Percentiles rank a stretch among this genome's conserved stretches.
Evolutionary conservation across 495 filamentous ascomycete genomes (phyloP).

Genomic region (Xylaria flabelliformis): DNA sequence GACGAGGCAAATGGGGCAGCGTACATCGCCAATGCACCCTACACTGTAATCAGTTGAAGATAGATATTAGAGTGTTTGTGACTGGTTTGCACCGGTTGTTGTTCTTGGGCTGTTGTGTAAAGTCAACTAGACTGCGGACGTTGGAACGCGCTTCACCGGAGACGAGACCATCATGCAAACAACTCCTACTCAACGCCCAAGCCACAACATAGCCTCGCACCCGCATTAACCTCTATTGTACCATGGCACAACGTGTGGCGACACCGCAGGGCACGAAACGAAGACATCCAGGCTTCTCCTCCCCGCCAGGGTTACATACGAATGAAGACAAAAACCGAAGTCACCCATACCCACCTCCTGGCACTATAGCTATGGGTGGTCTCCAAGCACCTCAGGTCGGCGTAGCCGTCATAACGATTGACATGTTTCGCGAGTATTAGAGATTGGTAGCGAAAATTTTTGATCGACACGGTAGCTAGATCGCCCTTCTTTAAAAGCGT

Average conservation of each 20-base stretch:
- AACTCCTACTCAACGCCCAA: background rate
- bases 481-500: slow-evolving; percentile 15
- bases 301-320: slow-evolving; percentile 23
- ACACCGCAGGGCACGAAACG: slow-evolving; percentile 26
- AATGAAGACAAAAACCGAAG: slow-evolving; percentile 21
- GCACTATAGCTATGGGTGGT: slow-evolving; percentile 20
- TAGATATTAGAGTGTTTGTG: too few relatives aligned
- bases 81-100: too few relatives aligned
- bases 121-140: too few relatives aligned
- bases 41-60: too few relatives aligned
- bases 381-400: slow-evolving; percentile 27
- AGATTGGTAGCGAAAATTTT: slow-evolving; percentile 13
- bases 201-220: slow-evolving; percentile 15
- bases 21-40: too few relatives aligned
- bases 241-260: slow-evolving; percentile 21
- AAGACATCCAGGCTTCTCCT: slow-evolving; percentile 19
- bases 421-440: slow-evolving; percentile 26
- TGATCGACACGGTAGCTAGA: slow-evolving; percentile 12
- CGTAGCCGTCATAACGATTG: slow-evolving; percentile 22
- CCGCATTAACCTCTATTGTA: slow-evolving; percentile 9
- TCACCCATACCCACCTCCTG: slow-evolving; percentile 20
- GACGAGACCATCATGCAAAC: slow-evolving; percentile 15
- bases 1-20: too few relatives aligned
- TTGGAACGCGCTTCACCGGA: background rate
- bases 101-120: too few relatives aligned